A percentile compares a stretch with the other conserved stretches of the same genome.
These are phyloP conservation scores for Pseudomonodictys pantanalensis DNA, from an alignment of 495 filamentous ascomycete species.

Conservation along the genomic window DNA sequence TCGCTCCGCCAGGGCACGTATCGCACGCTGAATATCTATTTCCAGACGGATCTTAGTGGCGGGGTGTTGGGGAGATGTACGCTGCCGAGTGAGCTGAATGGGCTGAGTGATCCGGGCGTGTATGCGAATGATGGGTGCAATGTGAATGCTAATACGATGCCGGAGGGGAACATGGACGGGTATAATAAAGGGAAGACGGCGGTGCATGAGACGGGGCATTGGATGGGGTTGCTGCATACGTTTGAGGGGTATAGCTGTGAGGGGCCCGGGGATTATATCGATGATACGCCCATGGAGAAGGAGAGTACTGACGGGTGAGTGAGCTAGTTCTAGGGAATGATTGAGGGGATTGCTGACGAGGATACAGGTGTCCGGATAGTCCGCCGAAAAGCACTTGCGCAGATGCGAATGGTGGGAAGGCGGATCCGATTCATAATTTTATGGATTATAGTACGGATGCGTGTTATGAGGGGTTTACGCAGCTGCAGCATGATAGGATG, in stretches of 20 bases:
- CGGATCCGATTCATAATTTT: conserved; percentile 59
- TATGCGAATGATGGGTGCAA: conserved; percentile 60
- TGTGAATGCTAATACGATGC: conserved; percentile 53
- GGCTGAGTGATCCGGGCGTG: conserved; percentile 33
- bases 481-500: conserved; percentile 36
- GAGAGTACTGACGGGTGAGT: conserved; percentile 57
- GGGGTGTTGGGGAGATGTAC: conserved; percentile 59
- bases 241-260: conserved; percentile 61
- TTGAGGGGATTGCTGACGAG: too few species aligned
- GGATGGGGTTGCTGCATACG: conserved; percentile 63
- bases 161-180: conserved; percentile 49
- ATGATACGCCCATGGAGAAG: conserved; percentile 58
- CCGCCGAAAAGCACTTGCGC: conserved; percentile 54
- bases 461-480: conserved; percentile 41
- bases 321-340: too few species aligned
- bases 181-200: conserved; percentile 61
- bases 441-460: conserved; percentile 64
- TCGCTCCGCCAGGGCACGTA: conserved; percentile 61
- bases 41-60: conserved; percentile 52
- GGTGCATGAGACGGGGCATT: conserved; percentile 66
- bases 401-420: conserved; percentile 39
- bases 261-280: conserved; percentile 54
- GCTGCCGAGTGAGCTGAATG: conserved; percentile 35
- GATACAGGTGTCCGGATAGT: conserved; percentile 49
- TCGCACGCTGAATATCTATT: conserved; percentile 61